Evolutionary conservation across 1,284 basidiomycete species (phyloP), one percentile per base, ranked within the genome.

Genomic region (Tausonia pullulans): DNA sequence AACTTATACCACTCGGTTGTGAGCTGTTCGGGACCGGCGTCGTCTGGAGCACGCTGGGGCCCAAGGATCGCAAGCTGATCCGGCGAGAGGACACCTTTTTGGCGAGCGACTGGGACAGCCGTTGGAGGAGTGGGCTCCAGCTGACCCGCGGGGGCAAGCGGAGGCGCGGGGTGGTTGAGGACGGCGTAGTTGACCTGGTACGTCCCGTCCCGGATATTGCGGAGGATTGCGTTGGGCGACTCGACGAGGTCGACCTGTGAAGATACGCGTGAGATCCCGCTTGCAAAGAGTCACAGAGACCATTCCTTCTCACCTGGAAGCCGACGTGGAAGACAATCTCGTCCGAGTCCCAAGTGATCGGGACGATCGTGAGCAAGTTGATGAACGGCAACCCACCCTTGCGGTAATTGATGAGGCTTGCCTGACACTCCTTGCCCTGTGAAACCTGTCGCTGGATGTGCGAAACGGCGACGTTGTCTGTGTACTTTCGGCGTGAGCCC

Each of bases 331-430:
- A 96, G 27, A 85, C 84, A 55, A 90, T 81, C 61, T 79, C 75
- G 41, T 84, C 81, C 46, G 87, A 87, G 46, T 80, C 79, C 78
- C 79, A 80, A 3, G 76, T 73, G 68, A 94, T 82, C 44, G 88
- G 92, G 50, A 95, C 87, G 71, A 94, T 83, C 8, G 87, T 87
- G 67, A 93, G 83, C 58, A 90, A 82, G 72, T 93, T 93, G 75
- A 87, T 82, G 74, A 97, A 97, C 0, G 90, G 83, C n/a, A 81
- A 78, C 4, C 91, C 90, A 66, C 86, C 84, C 73, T 90, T 90
- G 61, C 84, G 82, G 72, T 93, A 96, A 75, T 97, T 97, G 76
- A 94, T 82, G 63, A 98, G 78, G 63, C 81, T 85, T 1, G 85
- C 86, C 78, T 97, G 94, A 69, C 86, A 91, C 76, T 96, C 92